phyloP scores from a whole-genome alignment of 345 rosid genomes.

The Eutrema yunnanense region DNA sequence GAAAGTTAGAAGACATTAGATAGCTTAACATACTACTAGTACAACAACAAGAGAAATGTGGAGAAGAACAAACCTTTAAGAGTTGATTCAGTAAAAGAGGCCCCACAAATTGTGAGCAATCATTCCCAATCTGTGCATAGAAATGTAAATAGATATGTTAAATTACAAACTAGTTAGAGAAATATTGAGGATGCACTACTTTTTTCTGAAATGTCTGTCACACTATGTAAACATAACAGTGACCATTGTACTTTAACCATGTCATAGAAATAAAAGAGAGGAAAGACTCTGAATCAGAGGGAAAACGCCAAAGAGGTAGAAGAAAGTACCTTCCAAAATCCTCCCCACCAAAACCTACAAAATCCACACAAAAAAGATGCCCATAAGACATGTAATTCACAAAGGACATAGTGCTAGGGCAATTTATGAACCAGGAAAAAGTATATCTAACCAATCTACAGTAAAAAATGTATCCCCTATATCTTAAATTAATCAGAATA shows the following conservation, averaged over 20 bases:
- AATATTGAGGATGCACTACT: neutral
- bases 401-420: neutral
- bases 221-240: neutral
- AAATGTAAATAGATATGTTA: neutral
- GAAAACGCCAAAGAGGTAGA: neutral
- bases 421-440: neutral
- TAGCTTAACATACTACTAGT: neutral
- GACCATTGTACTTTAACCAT: conserved; percentile 1
- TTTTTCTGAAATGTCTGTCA: neutral
- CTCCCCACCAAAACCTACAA: conserved; percentile 97
- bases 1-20: neutral
- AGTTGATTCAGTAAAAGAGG: conserved; percentile 82
- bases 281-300: conserved; percentile 2
- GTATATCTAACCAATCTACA: neutral
- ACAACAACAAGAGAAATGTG: neutral
- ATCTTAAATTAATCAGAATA: neutral
- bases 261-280: neutral
- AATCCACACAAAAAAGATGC: conserved; percentile 5
- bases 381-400: conserved; percentile 1
- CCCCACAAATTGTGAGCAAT: conserved; percentile 90
- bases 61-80: conserved; percentile 57
- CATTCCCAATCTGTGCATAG: conserved; percentile 44
- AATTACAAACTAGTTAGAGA: neutral
- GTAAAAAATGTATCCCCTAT: neutral
- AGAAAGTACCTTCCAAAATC: conserved; percentile 89